These are phyloP conservation scores for Thielaviopsis ethacetica DNA, from an alignment of 2,329 filamentous ascomycete species.

Conservation along the genomic window DNA sequence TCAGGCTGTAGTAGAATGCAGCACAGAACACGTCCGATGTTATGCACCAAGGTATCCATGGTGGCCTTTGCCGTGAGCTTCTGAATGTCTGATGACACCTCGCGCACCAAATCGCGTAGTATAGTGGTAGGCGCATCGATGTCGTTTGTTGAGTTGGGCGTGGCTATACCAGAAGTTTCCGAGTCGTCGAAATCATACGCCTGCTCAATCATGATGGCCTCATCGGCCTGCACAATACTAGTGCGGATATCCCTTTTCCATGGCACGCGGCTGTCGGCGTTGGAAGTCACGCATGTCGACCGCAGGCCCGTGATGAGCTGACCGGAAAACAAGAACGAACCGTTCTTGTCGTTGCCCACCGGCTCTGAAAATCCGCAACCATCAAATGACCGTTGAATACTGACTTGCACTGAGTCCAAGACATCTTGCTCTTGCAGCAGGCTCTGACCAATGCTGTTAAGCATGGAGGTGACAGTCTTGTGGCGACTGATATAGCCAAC, in stretches of 20 bases:
- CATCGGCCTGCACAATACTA: background rate
- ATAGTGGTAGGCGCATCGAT: background rate
- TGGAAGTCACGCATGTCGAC: conserved; percentile 5
- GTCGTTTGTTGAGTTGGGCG: background rate
- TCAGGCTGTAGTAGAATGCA: background rate
- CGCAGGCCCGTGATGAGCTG: conserved; percentile 8
- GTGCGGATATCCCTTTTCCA: conserved; percentile 8
- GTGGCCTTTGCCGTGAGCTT: background rate
- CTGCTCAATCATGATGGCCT: background rate
- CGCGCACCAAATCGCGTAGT: background rate
- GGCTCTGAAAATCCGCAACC: background rate
- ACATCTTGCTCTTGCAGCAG: conserved; percentile 14
- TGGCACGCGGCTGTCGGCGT: background rate
- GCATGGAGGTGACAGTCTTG: conserved; percentile 16
- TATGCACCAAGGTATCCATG: background rate
- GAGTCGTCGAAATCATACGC: background rate
- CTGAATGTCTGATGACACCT: background rate
- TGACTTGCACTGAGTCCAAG: conserved; percentile 7
- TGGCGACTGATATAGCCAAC: conserved; percentile 19
- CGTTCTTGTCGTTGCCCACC: background rate
- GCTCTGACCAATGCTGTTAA: conserved; percentile 9
- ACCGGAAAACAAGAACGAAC: background rate
- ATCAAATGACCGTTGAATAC: background rate
- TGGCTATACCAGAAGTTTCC: background rate
- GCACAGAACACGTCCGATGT: background rate